Evolutionary conservation across 2,329 filamentous ascomycete genomes (phyloP), one percentile per base, ranked within the genome.

Genomic region (Hypoxylon sp.): DNA sequence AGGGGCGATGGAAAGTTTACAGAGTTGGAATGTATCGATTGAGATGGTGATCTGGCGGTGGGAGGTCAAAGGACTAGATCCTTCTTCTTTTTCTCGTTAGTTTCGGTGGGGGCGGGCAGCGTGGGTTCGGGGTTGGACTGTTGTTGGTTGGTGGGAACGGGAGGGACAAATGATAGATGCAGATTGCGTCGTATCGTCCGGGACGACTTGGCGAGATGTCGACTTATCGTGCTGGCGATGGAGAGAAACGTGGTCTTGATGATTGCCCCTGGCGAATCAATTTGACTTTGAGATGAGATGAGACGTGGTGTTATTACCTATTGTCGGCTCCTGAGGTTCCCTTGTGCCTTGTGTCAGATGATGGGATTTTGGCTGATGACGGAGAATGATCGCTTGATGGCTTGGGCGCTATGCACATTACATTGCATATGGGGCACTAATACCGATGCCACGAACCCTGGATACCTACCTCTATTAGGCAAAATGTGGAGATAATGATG

Each of bases 31-130:
- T 6, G 20, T 41, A 20, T 20, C 37, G 17, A n/a, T n/a, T 17
- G 19, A 5, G 30, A 49, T 41, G 34, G 43, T 44, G 28, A 39
- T 53, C 34, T 59, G 19, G 61, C 46, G 53, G 56, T 62, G 47
- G 47, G 56, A 28, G 41, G 28, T 47, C 46, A 58, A 49, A 56
- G 58, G 60, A 48, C 58, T 46, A 58, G 52, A 51, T 64, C 56
- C 59, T 56, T 56, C 54, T 60, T 60, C 56, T 67, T 65, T 68
- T 69, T 72, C 59, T 62, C 62, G 68, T 55, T 67, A 56, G 70
- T 51, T 63, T 67, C 60, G 68, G 57, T 68, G 70, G 62, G 70
- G 69, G 63, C 39, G 68, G 55, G 46, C 37, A 41, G 17, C 44
- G 44, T 28, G 22, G 44, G 44, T 17, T 46, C 19, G 22, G 44